phyloP scores from a whole-genome alignment of 2,329 filamentous ascomycete genomes.

The Talaromyces sp. region DNA sequence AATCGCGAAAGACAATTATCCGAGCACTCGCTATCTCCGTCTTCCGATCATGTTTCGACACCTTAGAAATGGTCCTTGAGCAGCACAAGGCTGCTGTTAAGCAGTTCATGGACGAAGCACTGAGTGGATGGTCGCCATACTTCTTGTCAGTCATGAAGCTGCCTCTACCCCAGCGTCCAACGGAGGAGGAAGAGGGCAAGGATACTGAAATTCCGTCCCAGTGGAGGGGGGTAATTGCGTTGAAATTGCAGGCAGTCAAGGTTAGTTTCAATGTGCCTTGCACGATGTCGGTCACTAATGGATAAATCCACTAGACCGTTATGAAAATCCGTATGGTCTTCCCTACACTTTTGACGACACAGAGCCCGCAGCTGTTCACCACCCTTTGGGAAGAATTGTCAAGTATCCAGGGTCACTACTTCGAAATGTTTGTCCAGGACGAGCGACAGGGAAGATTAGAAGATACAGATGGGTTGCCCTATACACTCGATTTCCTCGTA shows the following conservation, averaged over 20 bases:
- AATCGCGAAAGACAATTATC: constrained; percentile 69
- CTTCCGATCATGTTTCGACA: constrained; percentile 88
- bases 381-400: constrained; percentile 87
- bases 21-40: constrained; percentile 85
- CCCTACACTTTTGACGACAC: constrained; percentile 73
- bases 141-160: constrained; percentile 77
- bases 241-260: constrained; percentile 92
- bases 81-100: constrained; percentile 85
- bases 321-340: constrained; percentile 87
- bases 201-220: constrained; percentile 57
- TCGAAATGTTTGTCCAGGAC: constrained; percentile 79
- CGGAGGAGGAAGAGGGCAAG: constrained; percentile 58
- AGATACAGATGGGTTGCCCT: constrained; percentile 86
- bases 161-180: constrained; percentile 62
- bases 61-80: constrained; percentile 94
- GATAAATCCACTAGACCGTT: constrained; percentile 59
- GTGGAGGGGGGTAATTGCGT: constrained; percentile 78
- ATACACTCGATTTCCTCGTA: constrained; percentile 89
- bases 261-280: constrained; percentile 35
- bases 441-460: constrained; percentile 85
- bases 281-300: constrained; percentile 17
- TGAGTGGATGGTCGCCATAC: constrained; percentile 84
- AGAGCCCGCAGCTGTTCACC: constrained; percentile 79
- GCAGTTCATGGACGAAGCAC: constrained; percentile 80
- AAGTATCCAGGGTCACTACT: constrained; percentile 69